Evolutionary conservation across 2,329 filamentous ascomycete genomes (phyloP).

Genomic region (Leptographium procerum): DNA sequence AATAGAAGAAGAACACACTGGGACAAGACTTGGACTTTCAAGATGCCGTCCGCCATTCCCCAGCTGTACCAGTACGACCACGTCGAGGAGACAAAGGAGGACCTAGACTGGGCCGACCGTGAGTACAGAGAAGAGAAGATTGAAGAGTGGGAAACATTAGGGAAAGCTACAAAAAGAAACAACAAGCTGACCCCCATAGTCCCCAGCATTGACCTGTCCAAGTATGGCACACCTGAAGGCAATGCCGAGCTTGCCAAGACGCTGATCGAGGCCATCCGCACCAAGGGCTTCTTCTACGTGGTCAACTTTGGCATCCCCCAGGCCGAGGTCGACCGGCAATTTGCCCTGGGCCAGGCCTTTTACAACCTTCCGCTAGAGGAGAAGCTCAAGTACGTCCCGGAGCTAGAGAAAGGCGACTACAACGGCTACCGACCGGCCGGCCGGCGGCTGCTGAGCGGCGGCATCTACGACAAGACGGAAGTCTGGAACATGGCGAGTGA

Average conservation of each 20-base stretch:
- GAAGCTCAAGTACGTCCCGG: conserved; percentile 37
- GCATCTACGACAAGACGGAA: conserved; percentile 41
- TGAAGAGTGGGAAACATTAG: no score
- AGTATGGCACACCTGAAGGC: conserved; percentile 20
- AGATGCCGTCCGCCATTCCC: background rate
- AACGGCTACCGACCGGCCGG: conserved; percentile 39
- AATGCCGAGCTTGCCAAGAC: conserved; percentile 21
- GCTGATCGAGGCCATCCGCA: conserved; percentile 31
- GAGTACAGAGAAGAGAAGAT: no score
- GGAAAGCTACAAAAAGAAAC: no score
- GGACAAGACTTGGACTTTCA: background rate
- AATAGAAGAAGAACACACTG: no score
- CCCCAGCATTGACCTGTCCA: conserved; percentile 19
- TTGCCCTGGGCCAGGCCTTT: conserved; percentile 43
- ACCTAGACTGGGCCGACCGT: conserved; percentile 5
- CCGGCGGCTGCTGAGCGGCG: conserved; percentile 11
- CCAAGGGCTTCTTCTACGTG: conserved; percentile 40
- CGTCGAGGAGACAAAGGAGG: conserved; percentile 7
- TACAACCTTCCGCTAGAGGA: conserved; percentile 35
- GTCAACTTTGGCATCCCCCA: conserved; percentile 45
- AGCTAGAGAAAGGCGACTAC: conserved; percentile 35
- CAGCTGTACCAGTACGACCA: conserved; percentile 3
- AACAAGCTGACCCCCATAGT: conserved; percentile 6
- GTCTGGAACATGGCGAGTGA: conserved; percentile 48
- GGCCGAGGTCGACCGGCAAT: conserved; percentile 43